phyloP scores from a whole-genome alignment of 176 grass and related monocot genomes.

The Microstegium vimineum region DNA sequence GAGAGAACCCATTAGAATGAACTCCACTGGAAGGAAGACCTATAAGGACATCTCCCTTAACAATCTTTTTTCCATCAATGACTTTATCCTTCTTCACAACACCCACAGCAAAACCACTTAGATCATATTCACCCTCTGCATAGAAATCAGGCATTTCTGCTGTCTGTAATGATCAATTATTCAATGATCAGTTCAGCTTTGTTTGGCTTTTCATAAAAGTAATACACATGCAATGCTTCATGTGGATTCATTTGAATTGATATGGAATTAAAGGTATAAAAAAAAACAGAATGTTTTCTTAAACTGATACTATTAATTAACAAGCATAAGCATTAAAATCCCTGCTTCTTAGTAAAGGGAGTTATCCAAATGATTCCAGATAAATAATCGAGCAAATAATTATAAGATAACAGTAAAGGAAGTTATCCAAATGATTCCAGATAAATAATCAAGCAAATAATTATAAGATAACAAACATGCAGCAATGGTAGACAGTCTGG shows the following conservation, averaged over 20 bases:
- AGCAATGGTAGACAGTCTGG: not conserved
- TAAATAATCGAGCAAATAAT: not conserved
- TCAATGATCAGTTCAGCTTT: not conserved
- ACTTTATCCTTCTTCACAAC: slow-evolving; percentile 75
- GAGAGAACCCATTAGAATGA: slow-evolving; percentile 97
- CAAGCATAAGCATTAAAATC: not conserved
- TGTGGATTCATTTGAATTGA: not conserved
- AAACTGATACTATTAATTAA: not conserved
- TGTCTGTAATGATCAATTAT: slow-evolving; percentile 42
- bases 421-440: no score
- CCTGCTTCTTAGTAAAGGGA: not conserved
- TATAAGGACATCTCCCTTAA: slow-evolving; percentile 82
- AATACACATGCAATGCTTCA: not conserved
- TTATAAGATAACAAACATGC: not conserved
- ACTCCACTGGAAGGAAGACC: slow-evolving; percentile 97
- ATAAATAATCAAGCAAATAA: no score
- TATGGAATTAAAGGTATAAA: not conserved
- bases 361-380: not conserved
- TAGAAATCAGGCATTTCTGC: slow-evolving; percentile 99
- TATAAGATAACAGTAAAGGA: no score
- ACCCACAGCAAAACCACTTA: slow-evolving; percentile 94
- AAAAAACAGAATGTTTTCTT: not conserved
- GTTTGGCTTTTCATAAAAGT: not conserved
- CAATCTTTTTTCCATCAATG: slow-evolving; percentile 85
- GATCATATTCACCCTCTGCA: slow-evolving; percentile 80